Percentiles rank a stretch among this genome's conserved stretches.
These are phyloP conservation scores for Stereum hirsutum DNA, from an alignment of 1,284 basidiomycete species.

Conservation along the genomic window DNA sequence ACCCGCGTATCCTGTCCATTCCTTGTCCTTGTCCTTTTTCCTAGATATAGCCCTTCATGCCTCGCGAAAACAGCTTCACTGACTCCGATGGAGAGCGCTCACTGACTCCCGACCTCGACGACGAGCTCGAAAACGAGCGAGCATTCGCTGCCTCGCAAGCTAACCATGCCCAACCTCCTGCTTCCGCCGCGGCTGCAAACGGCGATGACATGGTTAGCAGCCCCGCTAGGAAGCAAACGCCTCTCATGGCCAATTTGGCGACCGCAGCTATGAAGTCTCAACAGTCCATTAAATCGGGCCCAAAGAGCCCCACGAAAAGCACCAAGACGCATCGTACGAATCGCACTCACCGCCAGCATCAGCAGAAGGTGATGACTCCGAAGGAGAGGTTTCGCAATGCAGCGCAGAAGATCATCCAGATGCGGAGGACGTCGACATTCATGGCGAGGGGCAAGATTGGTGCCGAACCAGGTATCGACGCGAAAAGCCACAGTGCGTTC, in stretches of 20 bases:
- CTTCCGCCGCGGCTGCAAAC: too few relatives aligned
- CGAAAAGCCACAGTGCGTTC: slow-evolving; percentile 39
- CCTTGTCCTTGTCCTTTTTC: background rate
- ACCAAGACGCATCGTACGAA: too few relatives aligned
- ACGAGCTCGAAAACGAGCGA: slow-evolving; percentile 20
- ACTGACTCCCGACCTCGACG: slow-evolving; percentile 43
- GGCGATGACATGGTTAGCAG: too few relatives aligned
- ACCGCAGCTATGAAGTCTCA: too few relatives aligned
- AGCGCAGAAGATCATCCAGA: slow-evolving; percentile 45
- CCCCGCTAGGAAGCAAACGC: too few relatives aligned
- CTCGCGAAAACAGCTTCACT: slow-evolving; percentile 50
- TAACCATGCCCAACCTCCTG: background rate
- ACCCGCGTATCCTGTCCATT: background rate
- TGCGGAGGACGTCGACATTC: slow-evolving; percentile 39
- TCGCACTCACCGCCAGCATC: too few relatives aligned
- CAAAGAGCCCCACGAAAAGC: too few relatives aligned
- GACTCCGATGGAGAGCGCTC: slow-evolving; percentile 52
- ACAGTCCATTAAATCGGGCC: too few relatives aligned
- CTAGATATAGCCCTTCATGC: slow-evolving; percentile 20
- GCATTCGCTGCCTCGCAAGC: background rate
- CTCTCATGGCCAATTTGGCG: too few relatives aligned
- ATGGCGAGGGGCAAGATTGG: slow-evolving; percentile 31
- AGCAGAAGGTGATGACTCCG: too few relatives aligned
- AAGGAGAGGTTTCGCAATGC: slow-evolving; percentile 38
- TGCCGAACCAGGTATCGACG: slow-evolving; percentile 58